Conservation (phyloP, 192 early-diverging fungal species). For the Linnemannia hyalina region DNA sequence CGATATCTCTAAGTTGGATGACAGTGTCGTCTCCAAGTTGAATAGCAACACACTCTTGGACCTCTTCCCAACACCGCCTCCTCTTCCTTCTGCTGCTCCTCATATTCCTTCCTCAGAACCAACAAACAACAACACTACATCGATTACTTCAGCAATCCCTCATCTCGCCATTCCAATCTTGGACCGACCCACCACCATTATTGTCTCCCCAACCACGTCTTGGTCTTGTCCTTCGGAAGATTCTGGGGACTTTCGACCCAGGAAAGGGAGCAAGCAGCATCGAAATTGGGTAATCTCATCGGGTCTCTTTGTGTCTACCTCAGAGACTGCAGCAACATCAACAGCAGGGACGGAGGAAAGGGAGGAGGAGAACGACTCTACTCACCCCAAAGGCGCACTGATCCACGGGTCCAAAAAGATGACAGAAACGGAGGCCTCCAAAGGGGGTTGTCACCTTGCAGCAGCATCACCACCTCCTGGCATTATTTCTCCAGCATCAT, state of each 20-base stretch:
- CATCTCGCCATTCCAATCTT: background rate
- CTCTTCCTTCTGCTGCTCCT: background rate
- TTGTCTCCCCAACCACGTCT: background rate
- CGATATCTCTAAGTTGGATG: conserved; percentile 28
- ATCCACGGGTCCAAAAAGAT: background rate
- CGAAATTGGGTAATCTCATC: conserved; percentile 32
- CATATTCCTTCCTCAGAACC: background rate
- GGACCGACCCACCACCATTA: background rate
- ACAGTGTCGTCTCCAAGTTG: conserved; percentile 15
- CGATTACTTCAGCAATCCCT: background rate
- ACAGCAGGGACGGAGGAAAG: background rate
- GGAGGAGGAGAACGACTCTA: background rate
- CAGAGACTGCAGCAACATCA: background rate
- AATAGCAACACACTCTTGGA: conserved; percentile 29
- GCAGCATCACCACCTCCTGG: background rate
- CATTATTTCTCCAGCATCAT: background rate
- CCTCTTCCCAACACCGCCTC: conserved; percentile 38
- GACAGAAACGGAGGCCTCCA: background rate
- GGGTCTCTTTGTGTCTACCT: conserved; percentile 15
- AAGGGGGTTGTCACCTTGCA: background rate
- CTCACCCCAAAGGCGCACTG: background rate
- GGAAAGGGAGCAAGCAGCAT: conserved; percentile 20
- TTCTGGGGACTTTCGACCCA: background rate
- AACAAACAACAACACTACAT: background rate
- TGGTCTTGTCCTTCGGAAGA: background rate